Evolutionary conservation across 1,284 basidiomycete genomes (phyloP).

Genomic region (Boletus nobilissimus): DNA sequence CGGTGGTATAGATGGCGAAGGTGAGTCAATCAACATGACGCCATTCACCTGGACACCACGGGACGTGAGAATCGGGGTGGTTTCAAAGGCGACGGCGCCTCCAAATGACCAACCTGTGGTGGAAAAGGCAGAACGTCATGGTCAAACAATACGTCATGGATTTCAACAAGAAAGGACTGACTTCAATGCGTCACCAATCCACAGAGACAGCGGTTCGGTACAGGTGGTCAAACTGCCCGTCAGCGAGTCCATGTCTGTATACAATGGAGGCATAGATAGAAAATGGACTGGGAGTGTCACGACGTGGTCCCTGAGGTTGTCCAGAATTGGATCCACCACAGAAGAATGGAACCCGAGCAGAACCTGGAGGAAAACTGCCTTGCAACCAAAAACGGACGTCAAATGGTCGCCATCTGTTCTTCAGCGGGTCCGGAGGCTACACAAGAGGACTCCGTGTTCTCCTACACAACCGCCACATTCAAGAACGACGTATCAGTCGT

Average conservation of each 20-base stretch:
- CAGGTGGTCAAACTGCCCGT: conserved; percentile 55
- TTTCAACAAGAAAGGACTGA: too few relatives aligned
- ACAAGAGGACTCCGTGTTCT: conserved; percentile 65
- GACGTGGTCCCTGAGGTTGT: conserved; percentile 56
- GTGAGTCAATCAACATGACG: conserved; percentile 73
- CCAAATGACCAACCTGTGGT: conserved; percentile 79
- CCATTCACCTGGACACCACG: conserved; percentile 58
- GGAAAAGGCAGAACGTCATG: not conserved
- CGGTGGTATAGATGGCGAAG: conserved; percentile 60
- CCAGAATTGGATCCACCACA: conserved; percentile 66
- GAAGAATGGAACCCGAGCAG: conserved; percentile 73
- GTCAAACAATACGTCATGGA: not conserved
- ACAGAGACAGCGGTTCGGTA: too few relatives aligned
- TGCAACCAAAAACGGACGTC: conserved; percentile 50
- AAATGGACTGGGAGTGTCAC: conserved; percentile 51
- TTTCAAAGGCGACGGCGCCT: conserved; percentile 74
- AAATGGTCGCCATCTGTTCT: conserved; percentile 56
- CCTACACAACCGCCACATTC: conserved; percentile 64
- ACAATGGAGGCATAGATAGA: conserved; percentile 70
- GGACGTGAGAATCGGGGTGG: conserved; percentile 61
- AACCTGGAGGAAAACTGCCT: conserved; percentile 58
- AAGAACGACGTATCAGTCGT: conserved; percentile 47
- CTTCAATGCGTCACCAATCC: too few relatives aligned
- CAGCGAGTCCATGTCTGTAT: conserved; percentile 60
- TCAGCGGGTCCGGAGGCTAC: conserved; percentile 65